These are phyloP conservation scores for Raffaelea albimanens DNA, from an alignment of 2,329 filamentous ascomycete species.

Conservation along the genomic window DNA sequence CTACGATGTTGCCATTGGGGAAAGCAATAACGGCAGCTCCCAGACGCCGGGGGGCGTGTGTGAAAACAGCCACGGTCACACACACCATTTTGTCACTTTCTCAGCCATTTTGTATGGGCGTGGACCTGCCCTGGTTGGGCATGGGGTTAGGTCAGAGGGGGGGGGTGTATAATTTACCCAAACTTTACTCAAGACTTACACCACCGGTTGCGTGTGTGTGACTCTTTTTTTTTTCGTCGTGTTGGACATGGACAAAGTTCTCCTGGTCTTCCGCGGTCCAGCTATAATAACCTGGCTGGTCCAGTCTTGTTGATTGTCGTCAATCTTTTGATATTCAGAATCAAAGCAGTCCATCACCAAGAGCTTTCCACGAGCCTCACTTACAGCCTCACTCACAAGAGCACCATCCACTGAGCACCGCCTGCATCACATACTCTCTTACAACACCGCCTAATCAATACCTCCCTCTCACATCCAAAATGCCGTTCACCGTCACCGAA, in stretches of 20 bases:
- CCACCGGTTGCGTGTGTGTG: not conserved
- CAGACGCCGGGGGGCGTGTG: no score
- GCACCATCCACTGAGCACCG: not conserved
- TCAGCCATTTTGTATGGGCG: not conserved
- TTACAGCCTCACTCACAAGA: not conserved
- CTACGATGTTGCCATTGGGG: constrained; percentile 6
- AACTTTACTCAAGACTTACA: not conserved
- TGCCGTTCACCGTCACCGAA: constrained; percentile 37
- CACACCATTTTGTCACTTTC: constrained; percentile 5
- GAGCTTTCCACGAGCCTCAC: not conserved
- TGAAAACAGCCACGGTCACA: no score
- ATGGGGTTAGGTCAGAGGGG: not conserved
- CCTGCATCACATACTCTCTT: constrained; percentile 2
- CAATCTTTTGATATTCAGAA: no score
- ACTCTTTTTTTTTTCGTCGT: no score
- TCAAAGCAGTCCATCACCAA: no score
- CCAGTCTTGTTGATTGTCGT: no score
- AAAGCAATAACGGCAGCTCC: not conserved
- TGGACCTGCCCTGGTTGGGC: not conserved
- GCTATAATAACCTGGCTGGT: no score
- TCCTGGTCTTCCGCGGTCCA: not conserved
- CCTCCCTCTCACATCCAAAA: constrained; percentile 15
- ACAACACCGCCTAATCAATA: constrained; percentile 3
- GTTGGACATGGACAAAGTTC: not conserved
- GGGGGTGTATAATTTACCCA: not conserved